phyloP scores from a whole-genome alignment of 768 basidiomycete genomes.

The Leccinum uliginosum region DNA sequence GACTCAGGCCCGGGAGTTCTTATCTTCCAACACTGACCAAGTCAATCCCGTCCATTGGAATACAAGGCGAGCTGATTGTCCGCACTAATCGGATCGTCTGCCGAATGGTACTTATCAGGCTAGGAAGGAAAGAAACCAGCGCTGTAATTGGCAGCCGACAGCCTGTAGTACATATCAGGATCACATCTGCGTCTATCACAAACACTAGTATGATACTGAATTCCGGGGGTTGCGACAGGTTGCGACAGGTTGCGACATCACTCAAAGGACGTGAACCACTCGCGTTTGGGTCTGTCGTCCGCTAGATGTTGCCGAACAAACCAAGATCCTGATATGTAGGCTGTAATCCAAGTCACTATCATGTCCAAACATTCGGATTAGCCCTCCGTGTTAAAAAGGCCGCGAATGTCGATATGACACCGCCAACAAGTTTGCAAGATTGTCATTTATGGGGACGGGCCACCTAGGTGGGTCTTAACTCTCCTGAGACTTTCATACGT shows the following conservation, averaged over 20 bases:
- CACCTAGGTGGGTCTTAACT: conserved; percentile 16
- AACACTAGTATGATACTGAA: not conserved
- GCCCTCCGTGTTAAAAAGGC: not conserved
- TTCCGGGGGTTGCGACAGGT: not conserved
- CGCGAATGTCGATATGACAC: conserved; percentile 34
- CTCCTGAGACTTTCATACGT: not conserved
- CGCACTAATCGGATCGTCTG: too few species aligned
- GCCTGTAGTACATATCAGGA: too few species aligned
- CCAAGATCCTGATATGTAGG: not conserved
- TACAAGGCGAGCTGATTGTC: too few species aligned
- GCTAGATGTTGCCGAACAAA: not conserved
- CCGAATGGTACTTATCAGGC: not conserved
- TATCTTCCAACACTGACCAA: not conserved
- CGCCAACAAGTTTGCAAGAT: conserved; percentile 16
- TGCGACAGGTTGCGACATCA: not conserved
- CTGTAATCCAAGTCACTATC: not conserved
- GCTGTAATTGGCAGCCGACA: not conserved
- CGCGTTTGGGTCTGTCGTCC: not conserved
- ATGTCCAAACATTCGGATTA: not conserved
- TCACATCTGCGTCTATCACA: too few species aligned
- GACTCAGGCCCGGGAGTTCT: not conserved
- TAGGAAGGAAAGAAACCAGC: not conserved
- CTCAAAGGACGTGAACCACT: not conserved
- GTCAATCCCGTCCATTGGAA: not conserved
- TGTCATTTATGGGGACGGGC: conserved; percentile 28